These are phyloP conservation scores for Malbranchea zuffiana DNA, from an alignment of 2,329 filamentous ascomycete genomes.

Conservation along the genomic window DNA sequence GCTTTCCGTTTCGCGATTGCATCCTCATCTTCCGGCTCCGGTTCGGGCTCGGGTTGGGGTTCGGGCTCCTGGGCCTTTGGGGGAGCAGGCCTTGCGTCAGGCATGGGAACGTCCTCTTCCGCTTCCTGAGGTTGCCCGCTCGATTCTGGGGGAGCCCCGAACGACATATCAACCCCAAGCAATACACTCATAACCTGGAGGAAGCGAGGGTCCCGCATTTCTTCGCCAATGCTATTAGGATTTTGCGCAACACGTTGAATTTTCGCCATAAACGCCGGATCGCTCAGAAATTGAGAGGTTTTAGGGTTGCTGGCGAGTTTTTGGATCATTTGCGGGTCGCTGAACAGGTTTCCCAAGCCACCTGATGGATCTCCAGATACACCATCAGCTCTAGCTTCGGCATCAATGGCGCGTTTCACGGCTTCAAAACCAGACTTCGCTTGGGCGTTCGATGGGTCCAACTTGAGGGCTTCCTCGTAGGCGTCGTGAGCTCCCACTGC, in stretches of 20 bases:
- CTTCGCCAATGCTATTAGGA: constrained; percentile 63
- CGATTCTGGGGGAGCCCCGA: constrained; percentile 44
- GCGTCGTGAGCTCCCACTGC: constrained; percentile 73
- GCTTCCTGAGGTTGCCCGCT: constrained; percentile 36
- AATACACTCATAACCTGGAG: constrained; percentile 87
- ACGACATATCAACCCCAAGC: constrained; percentile 85
- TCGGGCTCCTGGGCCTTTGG: constrained; percentile 38
- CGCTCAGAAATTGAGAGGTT: constrained; percentile 69
- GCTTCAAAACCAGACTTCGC: constrained; percentile 78
- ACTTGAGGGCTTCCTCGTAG: constrained; percentile 87
- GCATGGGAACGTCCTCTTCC: constrained; percentile 68
- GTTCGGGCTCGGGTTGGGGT: constrained; percentile 44
- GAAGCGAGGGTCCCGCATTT: constrained; percentile 84
- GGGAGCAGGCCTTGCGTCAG: constrained; percentile 48
- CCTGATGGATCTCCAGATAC: constrained; percentile 55
- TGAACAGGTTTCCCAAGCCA: constrained; percentile 87
- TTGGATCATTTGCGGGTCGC: constrained; percentile 75
- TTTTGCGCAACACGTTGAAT: constrained; percentile 71
- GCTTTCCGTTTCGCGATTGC: constrained; percentile 72
- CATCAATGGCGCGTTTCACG: constrained; percentile 79
- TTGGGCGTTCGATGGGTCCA: constrained; percentile 82
- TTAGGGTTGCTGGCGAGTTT: constrained; percentile 94
- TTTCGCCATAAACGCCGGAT: constrained; percentile 82
- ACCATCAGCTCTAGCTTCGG: constrained; percentile 55
- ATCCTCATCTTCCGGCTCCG: constrained; percentile 69